Percentiles rank a stretch among this genome's conserved stretches.
phyloP scores from a whole-genome alignment of 345 rosid species.

The Rhizophora mangle region DNA sequence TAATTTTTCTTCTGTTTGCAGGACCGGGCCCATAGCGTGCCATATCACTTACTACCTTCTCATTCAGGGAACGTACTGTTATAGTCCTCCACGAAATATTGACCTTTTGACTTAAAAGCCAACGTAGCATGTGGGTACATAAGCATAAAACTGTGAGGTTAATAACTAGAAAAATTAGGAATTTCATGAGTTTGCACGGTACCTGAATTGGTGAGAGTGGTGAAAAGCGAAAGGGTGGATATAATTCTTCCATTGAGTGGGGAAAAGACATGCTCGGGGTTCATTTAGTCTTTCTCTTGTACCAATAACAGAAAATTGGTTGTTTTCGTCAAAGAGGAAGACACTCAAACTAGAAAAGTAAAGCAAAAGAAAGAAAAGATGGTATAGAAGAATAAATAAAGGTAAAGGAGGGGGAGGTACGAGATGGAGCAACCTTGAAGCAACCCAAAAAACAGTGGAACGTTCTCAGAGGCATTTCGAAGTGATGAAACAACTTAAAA shows the following conservation, averaged over 20 bases:
- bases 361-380: not conserved
- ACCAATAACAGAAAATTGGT: slow-evolving; percentile 25
- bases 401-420: not conserved
- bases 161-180: no score
- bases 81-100: no score
- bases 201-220: no score
- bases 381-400: no score
- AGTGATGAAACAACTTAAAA: slow-evolving; percentile 14
- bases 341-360: slow-evolving; percentile 10
- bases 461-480: slow-evolving; percentile 46
- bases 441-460: slow-evolving; percentile 43
- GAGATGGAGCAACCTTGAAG: slow-evolving; percentile 44
- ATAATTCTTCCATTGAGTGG: no score
- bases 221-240: no score
- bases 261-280: not conserved
- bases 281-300: slow-evolving; percentile 49
- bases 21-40: slow-evolving; percentile 23
- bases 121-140: no score
- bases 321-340: slow-evolving; percentile 20
- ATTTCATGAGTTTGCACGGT: no score
- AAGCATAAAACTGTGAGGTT: no score
- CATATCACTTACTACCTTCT: not conserved
- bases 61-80: not conserved
- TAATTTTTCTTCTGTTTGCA: not conserved
- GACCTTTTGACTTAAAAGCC: no score